Evolutionary conservation across 371 early-diverging fungal genomes (phyloP).

Genomic region (Basidiobolus heterosporus): DNA sequence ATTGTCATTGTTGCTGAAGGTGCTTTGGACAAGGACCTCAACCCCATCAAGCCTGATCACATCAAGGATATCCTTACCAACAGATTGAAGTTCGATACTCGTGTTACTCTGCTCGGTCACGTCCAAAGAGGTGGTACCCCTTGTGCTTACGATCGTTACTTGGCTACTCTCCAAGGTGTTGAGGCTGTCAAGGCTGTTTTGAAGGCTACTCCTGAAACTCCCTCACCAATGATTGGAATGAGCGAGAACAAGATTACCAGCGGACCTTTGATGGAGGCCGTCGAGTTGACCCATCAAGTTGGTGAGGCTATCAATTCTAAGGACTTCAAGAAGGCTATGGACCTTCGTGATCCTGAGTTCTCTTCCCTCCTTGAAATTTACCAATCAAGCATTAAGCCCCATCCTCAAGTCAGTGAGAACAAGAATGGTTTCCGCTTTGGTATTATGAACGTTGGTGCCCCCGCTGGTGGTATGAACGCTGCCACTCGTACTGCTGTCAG

Average conservation of each 20-base stretch:
- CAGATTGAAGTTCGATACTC: slow-evolving; percentile 74
- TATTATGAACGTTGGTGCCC: slow-evolving; percentile 88
- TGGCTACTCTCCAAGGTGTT: slow-evolving; percentile 84
- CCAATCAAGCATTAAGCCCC: background rate
- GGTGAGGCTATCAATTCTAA: slow-evolving; percentile 63
- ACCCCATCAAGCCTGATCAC: slow-evolving; percentile 76
- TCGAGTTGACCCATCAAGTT: slow-evolving; percentile 76
- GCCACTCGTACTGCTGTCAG: slow-evolving; percentile 84
- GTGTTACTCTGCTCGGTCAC: slow-evolving; percentile 93
- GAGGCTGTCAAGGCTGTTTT: slow-evolving; percentile 94
- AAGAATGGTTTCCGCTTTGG: slow-evolving; percentile 60
- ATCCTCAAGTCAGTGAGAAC: slow-evolving; percentile 2
- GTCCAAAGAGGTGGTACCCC: slow-evolving; percentile 97
- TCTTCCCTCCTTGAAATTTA: slow-evolving; percentile 20
- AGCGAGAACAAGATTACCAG: slow-evolving; percentile 67
- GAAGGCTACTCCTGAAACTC: slow-evolving; percentile 61
- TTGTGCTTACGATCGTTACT: slow-evolving; percentile 81
- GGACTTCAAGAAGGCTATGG: slow-evolving; percentile 81
- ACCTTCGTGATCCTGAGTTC: slow-evolving; percentile 82
- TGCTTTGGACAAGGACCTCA: slow-evolving; percentile 79
- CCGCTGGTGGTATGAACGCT: slow-evolving; percentile 97
- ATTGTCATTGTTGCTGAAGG: slow-evolving; percentile 97
- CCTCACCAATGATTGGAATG: slow-evolving; percentile 87
- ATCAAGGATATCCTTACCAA: slow-evolving; percentile 68
- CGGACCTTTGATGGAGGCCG: slow-evolving; percentile 83